Percentiles rank a stretch among this genome's conserved stretches.
phyloP scores from a whole-genome alignment of 139 green algal species.

The Chlamydomonas sp. region DNA sequence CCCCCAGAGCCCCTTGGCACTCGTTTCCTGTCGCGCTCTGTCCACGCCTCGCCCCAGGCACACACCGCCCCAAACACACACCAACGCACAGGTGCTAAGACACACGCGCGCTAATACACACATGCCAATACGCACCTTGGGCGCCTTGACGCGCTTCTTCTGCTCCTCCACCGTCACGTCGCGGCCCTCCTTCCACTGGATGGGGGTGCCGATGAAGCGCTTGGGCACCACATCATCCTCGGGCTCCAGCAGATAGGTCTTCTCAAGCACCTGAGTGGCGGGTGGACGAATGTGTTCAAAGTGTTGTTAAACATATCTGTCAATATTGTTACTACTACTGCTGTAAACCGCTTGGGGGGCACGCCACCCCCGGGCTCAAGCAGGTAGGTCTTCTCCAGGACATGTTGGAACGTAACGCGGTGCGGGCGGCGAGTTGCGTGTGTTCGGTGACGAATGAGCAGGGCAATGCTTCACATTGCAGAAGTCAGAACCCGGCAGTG shows the following conservation, averaged over 20 bases:
- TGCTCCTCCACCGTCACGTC: constrained; percentile 54
- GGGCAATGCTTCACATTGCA: too few species aligned
- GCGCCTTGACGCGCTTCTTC: constrained; percentile 55
- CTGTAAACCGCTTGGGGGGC: constrained; percentile 75
- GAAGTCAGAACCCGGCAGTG: too few species aligned
- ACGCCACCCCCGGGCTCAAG: constrained; percentile 84
- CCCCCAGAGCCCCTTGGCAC: too few species aligned
- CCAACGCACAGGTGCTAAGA: too few species aligned
- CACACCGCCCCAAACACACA: too few species aligned
- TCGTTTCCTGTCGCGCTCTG: too few species aligned
- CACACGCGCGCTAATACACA: background rate
- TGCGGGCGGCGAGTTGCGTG: too few species aligned
- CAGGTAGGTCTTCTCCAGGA: constrained; percentile 78
- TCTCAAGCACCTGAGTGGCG: constrained; percentile 52
- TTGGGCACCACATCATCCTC: constrained; percentile 84
- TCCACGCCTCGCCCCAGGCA: too few species aligned
- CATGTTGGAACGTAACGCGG: too few species aligned
- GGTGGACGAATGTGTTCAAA: background rate
- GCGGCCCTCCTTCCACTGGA: constrained; percentile 49
- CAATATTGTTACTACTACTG: too few species aligned
- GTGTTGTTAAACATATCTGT: background rate
- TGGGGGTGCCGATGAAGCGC: constrained; percentile 66
- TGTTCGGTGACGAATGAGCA: too few species aligned
- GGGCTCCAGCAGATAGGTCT: constrained; percentile 85
- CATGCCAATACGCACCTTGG: constrained; percentile 2